Percentiles rank a stretch among this genome's conserved stretches.
Evolutionary conservation across 768 basidiomycete species (phyloP).

Genomic region (Tricholoma hemisulphureum): DNA sequence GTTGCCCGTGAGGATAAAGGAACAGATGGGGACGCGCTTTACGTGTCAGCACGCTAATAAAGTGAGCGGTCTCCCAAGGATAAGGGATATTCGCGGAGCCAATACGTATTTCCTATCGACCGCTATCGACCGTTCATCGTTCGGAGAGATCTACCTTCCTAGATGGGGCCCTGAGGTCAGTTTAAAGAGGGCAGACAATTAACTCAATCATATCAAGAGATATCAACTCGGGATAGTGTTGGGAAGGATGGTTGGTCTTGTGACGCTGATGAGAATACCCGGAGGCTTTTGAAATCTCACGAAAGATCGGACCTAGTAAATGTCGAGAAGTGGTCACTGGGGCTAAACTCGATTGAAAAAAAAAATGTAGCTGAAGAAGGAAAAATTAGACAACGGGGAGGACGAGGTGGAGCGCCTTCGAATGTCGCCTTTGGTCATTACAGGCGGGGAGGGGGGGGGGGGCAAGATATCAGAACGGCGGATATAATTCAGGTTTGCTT

Average conservation of each 20-base stretch:
- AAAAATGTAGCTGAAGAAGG: no score
- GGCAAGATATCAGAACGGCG: no score
- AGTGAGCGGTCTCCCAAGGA: neutral
- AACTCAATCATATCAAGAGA: neutral
- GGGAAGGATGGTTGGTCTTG: no score
- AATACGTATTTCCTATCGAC: neutral
- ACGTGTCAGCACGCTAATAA: neutral
- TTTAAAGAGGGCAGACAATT: neutral
- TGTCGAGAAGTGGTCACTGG: neutral
- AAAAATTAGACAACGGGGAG: no score
- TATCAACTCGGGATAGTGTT: neutral
- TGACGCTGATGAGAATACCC: neutral
- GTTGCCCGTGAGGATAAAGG: constrained; percentile 3
- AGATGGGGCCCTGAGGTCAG: neutral
- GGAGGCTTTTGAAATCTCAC: neutral
- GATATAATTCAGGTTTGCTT: neutral
- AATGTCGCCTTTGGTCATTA: no score
- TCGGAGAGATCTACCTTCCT: neutral
- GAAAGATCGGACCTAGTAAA: neutral
- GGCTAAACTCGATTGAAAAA: no score
- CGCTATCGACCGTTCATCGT: neutral
- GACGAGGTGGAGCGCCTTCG: no score
- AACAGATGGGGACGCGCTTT: neutral
- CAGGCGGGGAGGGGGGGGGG: no score
- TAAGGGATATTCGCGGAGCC: neutral